These are phyloP conservation scores for Prunus yedoensis DNA, from an alignment of 331 rosid species.

Conservation along the genomic window DNA sequence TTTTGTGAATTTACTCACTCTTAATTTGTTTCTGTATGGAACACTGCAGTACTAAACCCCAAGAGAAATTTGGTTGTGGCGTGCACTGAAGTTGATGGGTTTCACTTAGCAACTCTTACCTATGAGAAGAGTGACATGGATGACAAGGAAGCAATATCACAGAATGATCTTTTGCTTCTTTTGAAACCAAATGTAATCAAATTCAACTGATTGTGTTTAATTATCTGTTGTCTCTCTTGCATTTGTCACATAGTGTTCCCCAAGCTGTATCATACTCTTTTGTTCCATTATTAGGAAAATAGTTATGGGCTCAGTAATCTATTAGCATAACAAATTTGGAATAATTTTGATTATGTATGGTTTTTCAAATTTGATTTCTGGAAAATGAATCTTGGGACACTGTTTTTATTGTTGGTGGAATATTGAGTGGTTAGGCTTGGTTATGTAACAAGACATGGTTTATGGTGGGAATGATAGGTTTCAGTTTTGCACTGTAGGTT, in stretches of 20 bases:
- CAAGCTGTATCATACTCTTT: too few relatives aligned
- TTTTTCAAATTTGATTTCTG: too few relatives aligned
- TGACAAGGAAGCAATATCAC: slow-evolving; percentile 48
- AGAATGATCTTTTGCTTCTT: slow-evolving; percentile 78
- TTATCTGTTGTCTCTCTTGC: slow-evolving; percentile 6
- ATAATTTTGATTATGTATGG: too few relatives aligned
- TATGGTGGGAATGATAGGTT: not conserved
- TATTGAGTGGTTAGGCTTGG: not conserved
- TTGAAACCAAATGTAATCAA: slow-evolving; percentile 64
- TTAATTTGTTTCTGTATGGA: not conserved
- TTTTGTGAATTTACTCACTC: not conserved
- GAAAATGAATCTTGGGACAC: too few relatives aligned
- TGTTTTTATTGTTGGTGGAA: too few relatives aligned
- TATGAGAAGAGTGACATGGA: slow-evolving; percentile 25
- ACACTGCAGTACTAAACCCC: slow-evolving; percentile 59
- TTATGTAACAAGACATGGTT: not conserved
- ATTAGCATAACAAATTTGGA: too few relatives aligned
- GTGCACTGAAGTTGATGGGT: slow-evolving; percentile 65
- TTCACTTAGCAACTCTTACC: slow-evolving; percentile 61
- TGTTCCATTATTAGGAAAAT: too few relatives aligned
- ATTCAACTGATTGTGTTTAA: not conserved
- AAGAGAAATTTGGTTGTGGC: slow-evolving; percentile 58
- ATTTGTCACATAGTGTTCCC: not conserved
- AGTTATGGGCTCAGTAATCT: too few relatives aligned
- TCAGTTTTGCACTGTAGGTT: not conserved